Evolutionary conservation across 2,329 filamentous ascomycete species (phyloP).

Genomic region (Nigrospora sphaerica): DNA sequence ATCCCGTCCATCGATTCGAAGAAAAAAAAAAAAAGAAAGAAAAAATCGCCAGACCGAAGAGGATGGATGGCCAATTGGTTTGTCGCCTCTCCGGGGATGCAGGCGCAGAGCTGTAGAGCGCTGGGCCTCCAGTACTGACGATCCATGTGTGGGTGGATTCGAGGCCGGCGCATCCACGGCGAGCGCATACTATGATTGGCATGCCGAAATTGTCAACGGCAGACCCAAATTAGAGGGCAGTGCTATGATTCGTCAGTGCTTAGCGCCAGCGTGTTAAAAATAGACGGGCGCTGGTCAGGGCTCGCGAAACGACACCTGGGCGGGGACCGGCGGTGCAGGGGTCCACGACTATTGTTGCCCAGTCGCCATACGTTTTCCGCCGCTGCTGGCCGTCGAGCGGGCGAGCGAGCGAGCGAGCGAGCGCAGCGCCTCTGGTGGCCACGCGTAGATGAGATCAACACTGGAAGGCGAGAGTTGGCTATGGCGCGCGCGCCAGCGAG

Average conservation of each 20-base stretch:
- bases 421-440: background rate
- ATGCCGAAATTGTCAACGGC: constrained; percentile 10
- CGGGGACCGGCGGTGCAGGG: background rate
- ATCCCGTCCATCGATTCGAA: too few relatives aligned
- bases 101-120: too few relatives aligned
- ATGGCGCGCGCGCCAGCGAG: too few relatives aligned
- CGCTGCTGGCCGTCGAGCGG: background rate
- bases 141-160: background rate
- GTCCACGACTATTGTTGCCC: background rate
- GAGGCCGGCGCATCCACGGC: constrained; percentile 1
- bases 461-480: too few relatives aligned
- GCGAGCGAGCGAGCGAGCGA: background rate
- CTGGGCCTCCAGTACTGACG: too few relatives aligned
- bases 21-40: too few relatives aligned
- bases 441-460: background rate
- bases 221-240: constrained; percentile 4
- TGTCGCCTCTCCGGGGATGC: too few relatives aligned
- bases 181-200: constrained; percentile 6
- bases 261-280: constrained; percentile 7
- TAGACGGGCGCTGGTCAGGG: constrained; percentile 7
- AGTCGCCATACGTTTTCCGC: background rate
- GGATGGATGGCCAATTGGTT: too few relatives aligned
- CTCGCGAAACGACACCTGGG: constrained; percentile 9
- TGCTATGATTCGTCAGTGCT: constrained; percentile 8
- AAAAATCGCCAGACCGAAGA: too few relatives aligned